These are phyloP conservation scores for Globisporangium cederbergense DNA, from an alignment of 352 stramenopile species.

Conservation along the genomic window DNA sequence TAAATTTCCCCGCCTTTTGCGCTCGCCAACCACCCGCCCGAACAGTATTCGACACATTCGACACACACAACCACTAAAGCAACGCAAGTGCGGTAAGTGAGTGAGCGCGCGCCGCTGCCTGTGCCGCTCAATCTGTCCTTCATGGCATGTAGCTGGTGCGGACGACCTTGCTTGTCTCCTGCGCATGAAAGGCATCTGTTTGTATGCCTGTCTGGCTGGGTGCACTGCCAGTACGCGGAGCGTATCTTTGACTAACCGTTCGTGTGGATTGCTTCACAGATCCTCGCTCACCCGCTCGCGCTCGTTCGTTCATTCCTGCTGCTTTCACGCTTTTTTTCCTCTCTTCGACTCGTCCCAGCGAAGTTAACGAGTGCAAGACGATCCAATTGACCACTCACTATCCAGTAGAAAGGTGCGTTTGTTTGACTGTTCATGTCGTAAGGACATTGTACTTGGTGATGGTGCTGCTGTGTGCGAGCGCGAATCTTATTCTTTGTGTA, in stretches of 20 bases:
- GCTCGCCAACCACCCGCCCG: not conserved
- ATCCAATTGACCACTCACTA: not conserved
- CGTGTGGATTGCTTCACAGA: constrained; percentile 1
- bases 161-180: not conserved
- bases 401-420: not conserved
- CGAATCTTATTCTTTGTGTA: not conserved
- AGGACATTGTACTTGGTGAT: not conserved
- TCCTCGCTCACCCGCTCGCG: not conserved
- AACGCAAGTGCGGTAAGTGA: not conserved
- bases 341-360: not conserved
- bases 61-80: not conserved
- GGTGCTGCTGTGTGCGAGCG: not conserved
- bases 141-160: not conserved
- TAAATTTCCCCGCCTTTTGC: not conserved
- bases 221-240: not conserved
- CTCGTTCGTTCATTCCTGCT: not conserved
- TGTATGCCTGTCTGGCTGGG: too few relatives aligned
- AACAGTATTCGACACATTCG: constrained; percentile 7
- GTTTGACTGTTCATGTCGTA: not conserved
- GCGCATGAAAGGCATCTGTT: not conserved
- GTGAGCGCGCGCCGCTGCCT: not conserved
- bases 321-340: not conserved
- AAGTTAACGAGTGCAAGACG: not conserved
- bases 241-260: not conserved
- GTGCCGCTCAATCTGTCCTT: not conserved